These are phyloP conservation scores for Acer yangbiense DNA, from an alignment of 345 rosid species.

Conservation along the genomic window DNA sequence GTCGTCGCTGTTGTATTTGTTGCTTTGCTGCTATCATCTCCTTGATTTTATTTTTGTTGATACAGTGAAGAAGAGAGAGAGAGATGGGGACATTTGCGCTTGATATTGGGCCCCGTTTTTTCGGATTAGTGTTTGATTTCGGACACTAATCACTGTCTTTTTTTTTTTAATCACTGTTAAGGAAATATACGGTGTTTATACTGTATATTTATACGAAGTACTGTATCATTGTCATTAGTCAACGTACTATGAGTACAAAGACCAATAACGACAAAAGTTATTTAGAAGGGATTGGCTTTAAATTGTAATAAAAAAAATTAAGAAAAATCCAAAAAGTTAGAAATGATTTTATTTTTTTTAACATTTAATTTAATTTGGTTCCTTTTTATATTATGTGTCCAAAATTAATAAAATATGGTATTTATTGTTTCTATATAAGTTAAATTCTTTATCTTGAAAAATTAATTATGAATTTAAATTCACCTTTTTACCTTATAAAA, in stretches of 20 bases:
- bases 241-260: background rate
- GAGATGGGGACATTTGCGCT: slow-evolving; percentile 23
- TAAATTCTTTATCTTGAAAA: too few relatives aligned
- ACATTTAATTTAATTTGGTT: background rate
- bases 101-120: slow-evolving; percentile 12
- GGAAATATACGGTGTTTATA: too few relatives aligned
- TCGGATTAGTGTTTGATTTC: slow-evolving; percentile 7
- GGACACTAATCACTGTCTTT: slow-evolving; percentile 14
- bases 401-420: too few relatives aligned
- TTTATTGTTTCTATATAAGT: too few relatives aligned
- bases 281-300: too few relatives aligned
- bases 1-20: background rate
- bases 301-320: too few relatives aligned
- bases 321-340: too few relatives aligned
- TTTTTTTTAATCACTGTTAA: background rate
- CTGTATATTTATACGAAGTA: background rate
- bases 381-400: too few relatives aligned
- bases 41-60: background rate
- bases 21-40: background rate
- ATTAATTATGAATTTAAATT: too few relatives aligned
- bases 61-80: background rate
- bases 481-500: too few relatives aligned
- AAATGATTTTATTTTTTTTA: too few relatives aligned
- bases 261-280: too few relatives aligned
- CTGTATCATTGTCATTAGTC: background rate